Evolutionary conservation across 768 basidiomycete genomes (phyloP).

Genomic region (Mycena rosella): DNA sequence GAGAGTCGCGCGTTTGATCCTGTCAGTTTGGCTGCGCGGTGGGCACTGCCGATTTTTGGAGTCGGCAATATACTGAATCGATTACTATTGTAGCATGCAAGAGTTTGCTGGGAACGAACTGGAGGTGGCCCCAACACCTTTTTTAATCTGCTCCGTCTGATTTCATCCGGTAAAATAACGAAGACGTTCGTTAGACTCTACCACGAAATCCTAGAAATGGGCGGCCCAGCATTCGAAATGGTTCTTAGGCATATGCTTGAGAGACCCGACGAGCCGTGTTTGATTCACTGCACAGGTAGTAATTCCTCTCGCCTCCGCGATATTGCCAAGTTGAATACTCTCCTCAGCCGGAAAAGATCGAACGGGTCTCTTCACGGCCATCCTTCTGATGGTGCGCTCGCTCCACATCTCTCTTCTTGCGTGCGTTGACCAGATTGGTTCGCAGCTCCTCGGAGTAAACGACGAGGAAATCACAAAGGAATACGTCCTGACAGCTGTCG

Average conservation of each 20-base stretch:
- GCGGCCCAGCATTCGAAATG: constrained; percentile 46
- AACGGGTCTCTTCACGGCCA: constrained; percentile 54
- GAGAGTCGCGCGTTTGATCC: constrained; percentile 46
- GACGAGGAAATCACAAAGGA: constrained; percentile 56
- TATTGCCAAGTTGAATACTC: not conserved
- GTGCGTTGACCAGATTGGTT: not conserved
- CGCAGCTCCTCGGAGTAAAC: constrained; percentile 53
- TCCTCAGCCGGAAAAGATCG: constrained; percentile 59
- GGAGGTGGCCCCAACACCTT: constrained; percentile 37
- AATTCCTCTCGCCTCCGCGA: not conserved
- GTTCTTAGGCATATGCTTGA: constrained; percentile 55
- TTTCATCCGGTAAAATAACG: not conserved
- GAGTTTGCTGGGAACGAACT: constrained; percentile 43
- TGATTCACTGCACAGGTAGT: constrained; percentile 60
- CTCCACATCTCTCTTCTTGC: not conserved
- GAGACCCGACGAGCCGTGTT: constrained; percentile 51
- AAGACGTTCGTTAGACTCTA: constrained; percentile 51
- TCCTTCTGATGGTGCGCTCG: constrained; percentile 48
- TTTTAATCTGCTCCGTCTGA: not conserved
- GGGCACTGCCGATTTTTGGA: not conserved
- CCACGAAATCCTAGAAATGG: constrained; percentile 46
- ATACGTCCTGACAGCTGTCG: constrained; percentile 54
- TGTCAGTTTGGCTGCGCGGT: constrained; percentile 42
- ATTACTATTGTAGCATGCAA: constrained; percentile 41
- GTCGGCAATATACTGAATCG: not conserved